A percentile compares a stretch with the other conserved stretches of the same genome.
Evolutionary conservation across 2,329 filamentous ascomycete species (phyloP).

Genomic region (Fusarium tuaranense): DNA sequence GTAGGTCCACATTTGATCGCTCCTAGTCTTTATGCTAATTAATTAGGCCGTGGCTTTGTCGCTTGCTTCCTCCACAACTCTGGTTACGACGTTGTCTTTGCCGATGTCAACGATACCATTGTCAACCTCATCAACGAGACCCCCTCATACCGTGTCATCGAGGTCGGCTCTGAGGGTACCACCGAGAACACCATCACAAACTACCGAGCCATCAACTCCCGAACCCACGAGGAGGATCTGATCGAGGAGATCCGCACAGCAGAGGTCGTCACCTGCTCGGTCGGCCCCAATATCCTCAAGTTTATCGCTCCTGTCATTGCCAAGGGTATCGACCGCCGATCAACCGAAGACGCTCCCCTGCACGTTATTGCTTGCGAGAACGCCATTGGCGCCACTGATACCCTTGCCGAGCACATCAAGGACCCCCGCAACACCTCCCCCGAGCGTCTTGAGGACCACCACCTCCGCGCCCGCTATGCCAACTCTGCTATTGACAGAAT

Average conservation of each 20-base stretch:
- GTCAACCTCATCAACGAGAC: slow-evolving; percentile 83
- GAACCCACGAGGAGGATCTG: slow-evolving; percentile 83
- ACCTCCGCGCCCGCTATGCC: slow-evolving; percentile 85
- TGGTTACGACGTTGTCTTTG: slow-evolving; percentile 95
- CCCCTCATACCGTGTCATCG: slow-evolving; percentile 88
- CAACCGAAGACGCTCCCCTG: slow-evolving; percentile 73
- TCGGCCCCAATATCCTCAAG: slow-evolving; percentile 94
- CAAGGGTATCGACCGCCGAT: slow-evolving; percentile 87
- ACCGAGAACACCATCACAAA: slow-evolving; percentile 87
- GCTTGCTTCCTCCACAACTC: slow-evolving; percentile 94
- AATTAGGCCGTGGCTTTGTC: slow-evolving; percentile 78
- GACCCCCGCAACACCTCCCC: slow-evolving; percentile 77
- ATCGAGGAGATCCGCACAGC: slow-evolving; percentile 88
- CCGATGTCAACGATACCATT: slow-evolving; percentile 88
- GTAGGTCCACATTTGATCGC: slow-evolving; percentile 50
- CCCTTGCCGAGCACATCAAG: slow-evolving; percentile 84
- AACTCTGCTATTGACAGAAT: slow-evolving; percentile 99
- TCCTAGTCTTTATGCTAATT: slow-evolving; percentile 19
- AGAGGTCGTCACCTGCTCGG: slow-evolving; percentile 94
- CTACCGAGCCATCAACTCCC: slow-evolving; percentile 97
- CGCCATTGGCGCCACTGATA: slow-evolving; percentile 93
- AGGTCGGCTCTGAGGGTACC: slow-evolving; percentile 88
- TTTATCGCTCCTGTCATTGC: slow-evolving; percentile 97
- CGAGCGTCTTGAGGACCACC: slow-evolving; percentile 74
- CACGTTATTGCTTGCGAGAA: slow-evolving; percentile 99